Conservation (phyloP, 2,329 filamentous ascomycete genomes). For the Parastagonospora avenae region DNA sequence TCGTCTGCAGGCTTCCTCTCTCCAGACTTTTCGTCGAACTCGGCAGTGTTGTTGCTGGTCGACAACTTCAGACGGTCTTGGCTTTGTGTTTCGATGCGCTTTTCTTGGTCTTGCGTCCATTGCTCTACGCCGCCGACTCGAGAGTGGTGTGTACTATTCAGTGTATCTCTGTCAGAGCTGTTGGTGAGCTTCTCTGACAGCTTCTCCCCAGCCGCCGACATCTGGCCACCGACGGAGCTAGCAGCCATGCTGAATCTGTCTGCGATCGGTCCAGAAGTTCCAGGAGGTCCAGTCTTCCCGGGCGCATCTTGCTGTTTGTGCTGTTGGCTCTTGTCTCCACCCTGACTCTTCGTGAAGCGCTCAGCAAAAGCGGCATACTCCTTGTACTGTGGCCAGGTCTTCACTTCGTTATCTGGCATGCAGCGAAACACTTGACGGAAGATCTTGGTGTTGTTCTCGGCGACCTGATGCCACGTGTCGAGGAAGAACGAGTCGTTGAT, state of each 20-base stretch:
- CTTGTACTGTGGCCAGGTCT: conserved; percentile 90
- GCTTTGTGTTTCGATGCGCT: conserved; percentile 20
- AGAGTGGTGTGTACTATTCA: conserved; percentile 11
- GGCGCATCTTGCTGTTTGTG: conserved; percentile 55
- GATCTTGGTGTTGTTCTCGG: conserved; percentile 93
- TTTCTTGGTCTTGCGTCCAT: conserved; percentile 48
- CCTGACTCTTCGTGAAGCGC: conserved; percentile 72
- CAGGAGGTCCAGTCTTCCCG: conserved; percentile 56
- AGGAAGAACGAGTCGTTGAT: conserved; percentile 81
- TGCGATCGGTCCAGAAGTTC: conserved; percentile 35
- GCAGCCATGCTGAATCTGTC: conserved; percentile 30
- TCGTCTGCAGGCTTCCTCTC: conserved; percentile 34
- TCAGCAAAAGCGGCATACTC: conserved; percentile 79
- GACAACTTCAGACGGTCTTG: conserved; percentile 22
- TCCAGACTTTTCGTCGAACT: conserved; percentile 39
- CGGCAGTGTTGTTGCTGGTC: conserved; percentile 17
- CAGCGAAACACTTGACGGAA: conserved; percentile 94
- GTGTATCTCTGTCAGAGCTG: conserved; percentile 19
- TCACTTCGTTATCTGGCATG: conserved; percentile 94
- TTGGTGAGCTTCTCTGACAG: conserved; percentile 35
- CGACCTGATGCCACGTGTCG: conserved; percentile 84
- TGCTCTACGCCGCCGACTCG: conserved; percentile 42
- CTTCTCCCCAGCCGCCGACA: conserved; percentile 34
- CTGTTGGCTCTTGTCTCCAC: conserved; percentile 58
- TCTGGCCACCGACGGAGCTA: conserved; percentile 29